Base-by-base conservation (phyloP, 1,284 basidiomycete genomes). In the Porodaedalea pini region DNA sequence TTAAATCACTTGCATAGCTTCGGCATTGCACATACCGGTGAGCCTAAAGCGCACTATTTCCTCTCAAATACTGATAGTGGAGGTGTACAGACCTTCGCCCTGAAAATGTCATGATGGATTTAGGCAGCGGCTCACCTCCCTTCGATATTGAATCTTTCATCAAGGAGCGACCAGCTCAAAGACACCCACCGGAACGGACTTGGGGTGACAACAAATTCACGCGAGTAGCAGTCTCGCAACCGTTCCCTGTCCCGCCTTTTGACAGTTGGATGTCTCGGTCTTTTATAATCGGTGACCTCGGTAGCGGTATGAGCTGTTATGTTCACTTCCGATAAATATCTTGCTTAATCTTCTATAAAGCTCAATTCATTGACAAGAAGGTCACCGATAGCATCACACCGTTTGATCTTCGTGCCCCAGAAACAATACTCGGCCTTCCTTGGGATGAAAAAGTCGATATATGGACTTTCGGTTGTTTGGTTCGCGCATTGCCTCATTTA, bases 381-480 rank as follows among this genome's bases (percentile, higher is more conserved):
- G 59, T 57, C 32, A 49, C 45, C 19, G 56, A 60, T 32, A 40
- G 60, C 34, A 71, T 74, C 39, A 71, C 71, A 59, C 70, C 71
- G 5, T 19, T 31, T 17, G 67, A 66, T 25, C 64, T 73, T 13
- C 70, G 72, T 32, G 66, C 68, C 4, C 73, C 73, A 13, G 73
- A 74, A 58, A 70, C 73, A 19, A 68, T 71, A 27, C 57, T 73
- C 7, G 71, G 70, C 4, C 58, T 54, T 50, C 60, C 57, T 7
- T 73, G 71, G 70, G 63, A 59, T 39, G 61, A 67, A 25, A 60
- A 56, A 1, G 69, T 64, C 15, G 73, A 75, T 62, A 71, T 74
- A 21, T 75, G 72, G 72, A 70, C 65, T 51, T 59, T 74, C 17
- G 72, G 71, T 31, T 72, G 69, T 60, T 53, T 73, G 49, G 71